These are phyloP conservation scores for Seiridium unicorne DNA, from an alignment of 2,329 filamentous ascomycete species.

Conservation along the genomic window DNA sequence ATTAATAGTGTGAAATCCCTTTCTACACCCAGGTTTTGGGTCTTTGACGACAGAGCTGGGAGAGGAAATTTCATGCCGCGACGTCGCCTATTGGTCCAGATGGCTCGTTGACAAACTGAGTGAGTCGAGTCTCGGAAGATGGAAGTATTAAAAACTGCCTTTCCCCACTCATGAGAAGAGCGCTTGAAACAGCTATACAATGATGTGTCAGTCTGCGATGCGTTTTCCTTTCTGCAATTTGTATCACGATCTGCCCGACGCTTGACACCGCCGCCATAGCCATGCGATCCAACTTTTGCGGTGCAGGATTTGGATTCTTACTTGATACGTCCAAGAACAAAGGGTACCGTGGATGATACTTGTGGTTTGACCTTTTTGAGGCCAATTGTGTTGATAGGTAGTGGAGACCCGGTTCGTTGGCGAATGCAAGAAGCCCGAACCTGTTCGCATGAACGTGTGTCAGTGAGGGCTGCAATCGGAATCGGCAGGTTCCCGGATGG, in stretches of 20 bases:
- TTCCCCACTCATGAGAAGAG: constrained; percentile 19
- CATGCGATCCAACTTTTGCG: not conserved
- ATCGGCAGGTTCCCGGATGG: constrained; percentile 33
- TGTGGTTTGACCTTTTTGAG: constrained; percentile 9
- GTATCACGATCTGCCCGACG: constrained; percentile 1
- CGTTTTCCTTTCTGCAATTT: not conserved
- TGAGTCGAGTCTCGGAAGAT: constrained; percentile 33
- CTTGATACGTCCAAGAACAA: constrained; percentile 11
- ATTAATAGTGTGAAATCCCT: constrained; percentile 29
- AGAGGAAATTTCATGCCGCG: constrained; percentile 18
- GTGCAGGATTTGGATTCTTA: constrained; percentile 15
- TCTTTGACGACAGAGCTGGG: constrained; percentile 28
- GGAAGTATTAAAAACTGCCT: constrained; percentile 25
- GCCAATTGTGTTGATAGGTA: constrained; percentile 17
- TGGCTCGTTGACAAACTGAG: constrained; percentile 28
- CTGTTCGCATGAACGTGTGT: constrained; percentile 41
- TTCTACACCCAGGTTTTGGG: constrained; percentile 22
- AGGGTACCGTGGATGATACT: constrained; percentile 13
- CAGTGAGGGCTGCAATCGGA: constrained; percentile 34
- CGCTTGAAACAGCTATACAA: constrained; percentile 13
- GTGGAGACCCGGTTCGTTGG: constrained; percentile 34
- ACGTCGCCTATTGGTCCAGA: constrained; percentile 26
- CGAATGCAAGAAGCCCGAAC: constrained; percentile 43
- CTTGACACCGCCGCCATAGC: not conserved
- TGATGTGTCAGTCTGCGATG: constrained; percentile 9